Conservation (phyloP, 164 flowering plant species). For the Liriodendron chinense region DNA sequence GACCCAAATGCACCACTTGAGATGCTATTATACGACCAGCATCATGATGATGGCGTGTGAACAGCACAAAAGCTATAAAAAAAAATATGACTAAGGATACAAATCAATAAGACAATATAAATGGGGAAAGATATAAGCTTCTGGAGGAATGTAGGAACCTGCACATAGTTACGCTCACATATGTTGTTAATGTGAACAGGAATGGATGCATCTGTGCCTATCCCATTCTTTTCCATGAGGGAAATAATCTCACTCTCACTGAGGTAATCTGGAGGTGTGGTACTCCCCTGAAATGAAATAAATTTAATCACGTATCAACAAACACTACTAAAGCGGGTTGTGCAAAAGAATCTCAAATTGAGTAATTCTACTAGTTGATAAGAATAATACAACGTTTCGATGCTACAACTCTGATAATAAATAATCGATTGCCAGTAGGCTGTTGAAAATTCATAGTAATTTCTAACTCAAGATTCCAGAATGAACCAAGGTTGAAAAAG, state of each 20-base stretch:
- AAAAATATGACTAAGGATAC: no score
- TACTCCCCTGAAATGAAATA: constrained; percentile 51
- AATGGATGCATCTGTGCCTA: constrained; percentile 99
- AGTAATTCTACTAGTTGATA: not conserved
- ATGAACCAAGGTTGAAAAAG: no score
- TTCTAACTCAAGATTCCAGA: no score
- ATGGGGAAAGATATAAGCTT: not conserved
- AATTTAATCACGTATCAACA: not conserved
- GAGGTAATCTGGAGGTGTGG: constrained; percentile 86
- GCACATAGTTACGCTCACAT: constrained; percentile 92
- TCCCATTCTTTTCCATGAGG: constrained; percentile 93
- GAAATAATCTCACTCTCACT: constrained; percentile 96
- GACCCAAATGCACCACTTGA: not conserved
- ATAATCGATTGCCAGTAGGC: not conserved
- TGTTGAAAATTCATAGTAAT: not conserved
- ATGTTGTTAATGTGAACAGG: constrained; percentile 95
- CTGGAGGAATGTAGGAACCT: constrained; percentile 41
- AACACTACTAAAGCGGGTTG: not conserved
- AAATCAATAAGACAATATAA: not conserved
- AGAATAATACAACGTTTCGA: not conserved
- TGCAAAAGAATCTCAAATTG: not conserved
- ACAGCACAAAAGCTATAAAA: not conserved
- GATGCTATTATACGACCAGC: not conserved
- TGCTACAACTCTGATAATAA: not conserved
- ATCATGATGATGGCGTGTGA: not conserved